Conservation (phyloP, 306 rosid genomes). For the Trichosanthes cucumerina region DNA sequence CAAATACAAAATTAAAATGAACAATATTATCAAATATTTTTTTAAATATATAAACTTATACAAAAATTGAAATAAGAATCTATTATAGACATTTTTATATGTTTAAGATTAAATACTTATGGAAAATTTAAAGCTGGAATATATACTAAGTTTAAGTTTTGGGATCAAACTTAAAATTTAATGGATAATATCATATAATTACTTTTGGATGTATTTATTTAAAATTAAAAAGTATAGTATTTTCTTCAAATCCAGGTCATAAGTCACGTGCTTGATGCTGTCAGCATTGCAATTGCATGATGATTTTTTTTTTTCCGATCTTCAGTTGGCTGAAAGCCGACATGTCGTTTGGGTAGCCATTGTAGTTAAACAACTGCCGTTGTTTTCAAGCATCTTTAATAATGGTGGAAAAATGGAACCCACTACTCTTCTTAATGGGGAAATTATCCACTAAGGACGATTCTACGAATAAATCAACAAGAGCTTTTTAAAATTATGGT, state of each 20-base stretch:
- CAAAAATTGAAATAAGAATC: too few species aligned
- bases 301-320: neutral
- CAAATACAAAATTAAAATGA: too few species aligned
- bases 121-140: too few species aligned
- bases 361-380: neutral
- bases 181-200: neutral
- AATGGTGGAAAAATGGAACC: neutral
- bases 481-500: neutral
- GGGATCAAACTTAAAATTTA: neutral
- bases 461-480: neutral
- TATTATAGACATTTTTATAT: too few species aligned
- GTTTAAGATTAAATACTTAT: too few species aligned
- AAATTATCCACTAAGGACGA: neutral
- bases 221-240: neutral
- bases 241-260: neutral
- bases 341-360: neutral
- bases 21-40: too few species aligned
- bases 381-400: constrained; percentile 2
- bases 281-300: neutral
- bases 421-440: neutral
- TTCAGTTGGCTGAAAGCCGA: neutral
- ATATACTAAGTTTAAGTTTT: too few species aligned
- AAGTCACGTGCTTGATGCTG: constrained; percentile 8
- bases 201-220: neutral
- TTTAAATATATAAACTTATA: too few species aligned